Evolutionary conservation across 169 alveolate species (phyloP), one percentile per base, ranked within the genome.

Genomic region (Eimeria necatrix): DNA sequence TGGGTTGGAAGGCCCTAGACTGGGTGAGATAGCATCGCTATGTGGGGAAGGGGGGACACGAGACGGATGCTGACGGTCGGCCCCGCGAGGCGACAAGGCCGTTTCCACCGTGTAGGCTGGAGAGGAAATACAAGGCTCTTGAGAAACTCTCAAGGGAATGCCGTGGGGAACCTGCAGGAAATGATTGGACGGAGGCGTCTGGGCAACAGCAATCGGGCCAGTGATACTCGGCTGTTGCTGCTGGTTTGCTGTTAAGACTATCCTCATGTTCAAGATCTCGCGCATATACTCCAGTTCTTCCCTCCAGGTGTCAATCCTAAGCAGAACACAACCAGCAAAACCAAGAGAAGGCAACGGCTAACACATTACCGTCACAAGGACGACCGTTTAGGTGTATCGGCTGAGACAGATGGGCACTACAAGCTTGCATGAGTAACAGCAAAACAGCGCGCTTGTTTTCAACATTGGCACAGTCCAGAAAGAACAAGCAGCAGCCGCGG

Each of bases 241-340:
- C 89, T 80, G 89, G 22, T 10, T 80, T 41, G 71, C 89, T 51
- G 89, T 80, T 24, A 80, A 68, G 51, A 53, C 89, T 68, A 80
- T 80, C 53, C 89, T 49, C 89, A 80, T 80, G 51, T 51, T 80
- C 73, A 80, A 53, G 53, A 80, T 56, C 49, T 80, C 89, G 70
- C 89, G 51, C 89, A 80, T 80, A 48, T 80, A 51, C 12, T 80
- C 89, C 89, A 80, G 22, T 49, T 80, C 89, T 52, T 80, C 89
- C 70, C 89, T 26, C 89, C 89, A 80, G 24, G 89, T 80, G 73
- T 80, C 89, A n/a, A 80, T 80, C 4, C 89, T 80, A 68, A 1
- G n/a, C 51, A 80, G 53, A 24, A 20, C 41, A 32, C 41, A 32
- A 32, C 41, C 41, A 32, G 2, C 0, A 32, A 32, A 32, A 32